Percentiles rank a stretch among this genome's conserved stretches.
Conservation (phyloP, 1,284 basidiomycete genomes). For the Heimioporus punctisporus region DNA sequence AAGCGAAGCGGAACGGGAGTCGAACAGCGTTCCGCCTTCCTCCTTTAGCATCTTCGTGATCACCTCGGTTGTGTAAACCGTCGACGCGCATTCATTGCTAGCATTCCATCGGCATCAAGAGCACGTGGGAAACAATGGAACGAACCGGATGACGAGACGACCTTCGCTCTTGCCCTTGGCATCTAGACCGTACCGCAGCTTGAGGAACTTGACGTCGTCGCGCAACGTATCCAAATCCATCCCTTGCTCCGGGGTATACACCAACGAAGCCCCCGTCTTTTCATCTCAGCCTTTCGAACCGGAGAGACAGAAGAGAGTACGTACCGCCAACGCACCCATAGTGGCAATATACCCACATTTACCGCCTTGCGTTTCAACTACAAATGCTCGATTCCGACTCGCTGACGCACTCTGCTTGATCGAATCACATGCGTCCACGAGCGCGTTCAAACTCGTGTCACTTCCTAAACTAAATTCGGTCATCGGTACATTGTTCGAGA, state of each 20-base stretch:
- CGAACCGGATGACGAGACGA: slow-evolving; percentile 87
- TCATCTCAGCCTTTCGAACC: background rate
- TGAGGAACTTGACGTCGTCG: slow-evolving; percentile 90
- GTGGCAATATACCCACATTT: slow-evolving; percentile 96
- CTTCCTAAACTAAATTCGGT: slow-evolving; percentile 96
- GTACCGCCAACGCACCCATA: slow-evolving; percentile 92
- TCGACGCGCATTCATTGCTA: slow-evolving; percentile 88
- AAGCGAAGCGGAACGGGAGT: slow-evolving; percentile 91
- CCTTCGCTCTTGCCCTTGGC: slow-evolving; percentile 92
- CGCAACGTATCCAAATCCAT: slow-evolving; percentile 84
- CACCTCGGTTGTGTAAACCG: slow-evolving; percentile 91
- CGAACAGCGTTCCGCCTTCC: slow-evolving; percentile 92
- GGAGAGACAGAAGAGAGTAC: slow-evolving; percentile 30
- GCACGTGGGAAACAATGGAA: background rate
- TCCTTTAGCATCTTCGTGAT: slow-evolving; percentile 95
- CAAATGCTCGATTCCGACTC: slow-evolving; percentile 94
- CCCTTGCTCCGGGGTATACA: slow-evolving; percentile 95
- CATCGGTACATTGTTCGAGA: slow-evolving; percentile 98
- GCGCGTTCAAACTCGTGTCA: slow-evolving; percentile 95
- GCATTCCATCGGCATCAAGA: background rate
- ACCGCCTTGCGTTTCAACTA: slow-evolving; percentile 98
- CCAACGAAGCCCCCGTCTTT: slow-evolving; percentile 88
- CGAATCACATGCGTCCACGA: slow-evolving; percentile 98
- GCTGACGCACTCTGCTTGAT: slow-evolving; percentile 99
- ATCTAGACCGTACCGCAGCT: slow-evolving; percentile 86